phyloP scores from a whole-genome alignment of 2,329 filamentous ascomycete species.

The Exophiala dermatitidis region DNA sequence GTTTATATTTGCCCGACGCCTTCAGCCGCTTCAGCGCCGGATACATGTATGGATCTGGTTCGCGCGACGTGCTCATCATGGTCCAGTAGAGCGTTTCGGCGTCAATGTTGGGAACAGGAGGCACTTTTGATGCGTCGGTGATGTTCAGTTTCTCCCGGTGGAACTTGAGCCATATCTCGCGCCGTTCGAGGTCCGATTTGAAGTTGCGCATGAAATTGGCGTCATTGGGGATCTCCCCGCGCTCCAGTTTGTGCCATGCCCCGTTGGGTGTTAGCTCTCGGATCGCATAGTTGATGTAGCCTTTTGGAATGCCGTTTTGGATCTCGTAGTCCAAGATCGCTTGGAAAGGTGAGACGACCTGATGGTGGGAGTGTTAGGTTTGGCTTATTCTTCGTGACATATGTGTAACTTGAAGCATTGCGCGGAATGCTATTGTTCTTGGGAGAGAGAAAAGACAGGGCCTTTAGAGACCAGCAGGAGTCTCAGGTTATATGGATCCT shows the following conservation, averaged over 20 bases:
- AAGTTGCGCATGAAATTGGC: slow-evolving; percentile 68
- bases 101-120: slow-evolving; percentile 65
- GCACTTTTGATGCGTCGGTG: slow-evolving; percentile 34
- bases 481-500: too few relatives aligned
- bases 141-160: slow-evolving; percentile 32
- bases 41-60: slow-evolving; percentile 79
- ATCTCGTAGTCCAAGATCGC: slow-evolving; percentile 87
- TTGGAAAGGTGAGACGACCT: slow-evolving; percentile 90
- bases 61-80: slow-evolving; percentile 72
- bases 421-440: too few relatives aligned
- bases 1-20: slow-evolving; percentile 56
- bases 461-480: too few relatives aligned
- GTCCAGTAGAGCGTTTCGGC: slow-evolving; percentile 75
- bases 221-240: slow-evolving; percentile 71
- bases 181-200: slow-evolving; percentile 62
- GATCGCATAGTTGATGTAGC: slow-evolving; percentile 89
- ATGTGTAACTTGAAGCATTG: too few relatives aligned
- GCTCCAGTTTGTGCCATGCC: slow-evolving; percentile 82
- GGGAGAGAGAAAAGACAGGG: too few relatives aligned
- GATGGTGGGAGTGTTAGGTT: background rate
- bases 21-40: slow-evolving; percentile 68
- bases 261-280: slow-evolving; percentile 69
- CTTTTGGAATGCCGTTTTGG: slow-evolving; percentile 65
- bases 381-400: background rate
- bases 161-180: slow-evolving; percentile 61